Base-by-base conservation (phyloP, 2,329 filamentous ascomycete species). In the Scolecobasidium constrictum region DNA sequence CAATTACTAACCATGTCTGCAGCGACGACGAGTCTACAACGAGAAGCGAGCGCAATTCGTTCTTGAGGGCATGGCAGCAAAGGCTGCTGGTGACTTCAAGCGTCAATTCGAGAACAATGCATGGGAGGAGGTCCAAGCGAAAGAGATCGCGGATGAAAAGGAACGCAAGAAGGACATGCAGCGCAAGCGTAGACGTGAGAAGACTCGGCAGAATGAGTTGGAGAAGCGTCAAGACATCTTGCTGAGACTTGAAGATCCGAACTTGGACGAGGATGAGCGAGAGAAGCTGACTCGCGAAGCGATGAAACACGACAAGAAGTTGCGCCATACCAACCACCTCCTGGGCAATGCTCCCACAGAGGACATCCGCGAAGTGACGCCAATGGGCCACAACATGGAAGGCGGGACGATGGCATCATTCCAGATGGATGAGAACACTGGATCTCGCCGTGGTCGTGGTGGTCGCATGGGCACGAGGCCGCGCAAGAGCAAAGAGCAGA, bases 101-200 rank as follows among this genome's bases (percentile, higher is more conserved):
- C 73, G 83, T 12, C 68, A 80, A 36, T 80, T 92, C 58, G 88
- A 87, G 56, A 77, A 84, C 15, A 80, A 83, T 33, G 90, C 92
- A 2, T 75, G 90, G 46, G 77, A 83, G 42, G 83, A 94, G 53
- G 90, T 96, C 2, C 84, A 92, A 51, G 83, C 87, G 48, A 86
- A 86, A 50, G 90, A 95, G 60, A 72, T 95, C 5, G 83, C 83
- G 47, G 87, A 90, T 47, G 92, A 98, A 63, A 98, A 98, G 66
- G 92, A 98, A 64, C 86, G 92, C 50, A 98, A 98, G 70, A 98
- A 98, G 68, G 92, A 98, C 57, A 96, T 98, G 86, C 92, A 98
- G 61, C 83, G 92, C 49, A 98, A 96, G 68, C 78, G 92, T 47
- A 81, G 92, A 35, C 83, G 92, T 15, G 90, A 96, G 60, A 95